Evolutionary conservation across 2,329 filamentous ascomycete genomes (phyloP), one percentile per base, ranked within the genome.

Genomic region (Paraphoma chrysanthemicola): DNA sequence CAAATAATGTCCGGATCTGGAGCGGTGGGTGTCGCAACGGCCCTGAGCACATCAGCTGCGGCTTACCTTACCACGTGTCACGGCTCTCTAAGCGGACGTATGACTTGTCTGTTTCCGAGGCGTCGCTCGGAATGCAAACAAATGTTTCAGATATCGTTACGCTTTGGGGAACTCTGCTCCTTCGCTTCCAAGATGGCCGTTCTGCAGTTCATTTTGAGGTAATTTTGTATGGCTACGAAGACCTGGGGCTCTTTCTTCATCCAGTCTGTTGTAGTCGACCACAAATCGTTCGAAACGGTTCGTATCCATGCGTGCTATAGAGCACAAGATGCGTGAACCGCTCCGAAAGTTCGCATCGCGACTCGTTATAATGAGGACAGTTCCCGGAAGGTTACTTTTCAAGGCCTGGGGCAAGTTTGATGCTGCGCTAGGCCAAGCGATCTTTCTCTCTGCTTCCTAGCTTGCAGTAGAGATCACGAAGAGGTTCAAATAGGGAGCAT

Each of bases 11-110:
- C 54, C 49, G 51, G 45, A 57, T 45, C 30, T 44, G 43, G 49
- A 30, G 47, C 47, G 30, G 44, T 48, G 18, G 47, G 53, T 53
- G 45, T 53, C 36, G 54, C 48, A 56, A 46, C 38, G 50, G 38
- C 46, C 44, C 51, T 55, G 39, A 30, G 39, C 39, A 45, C 55
- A 61, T 60, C 59, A 63, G 56, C 50, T 53, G 56, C 47, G 45
- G 64, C 67, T 67, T 69, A 69, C 67, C 65, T 69, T 56, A 68
- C 68, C 72, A 76, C 71, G 67, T 75, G 72, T 73, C 66, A 64
- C 63, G 58, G 56, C 52, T 54, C 62, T 56, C 50, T 60, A 64
- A 65, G 56, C 53, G 54, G 54, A 46, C 42, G 56, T 64, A 70
- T 72, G 70, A 73, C 71, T 66, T 69, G 57, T 51, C 44, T 55